phyloP scores from a whole-genome alignment of 768 basidiomycete genomes.

The Russula foetens region DNA sequence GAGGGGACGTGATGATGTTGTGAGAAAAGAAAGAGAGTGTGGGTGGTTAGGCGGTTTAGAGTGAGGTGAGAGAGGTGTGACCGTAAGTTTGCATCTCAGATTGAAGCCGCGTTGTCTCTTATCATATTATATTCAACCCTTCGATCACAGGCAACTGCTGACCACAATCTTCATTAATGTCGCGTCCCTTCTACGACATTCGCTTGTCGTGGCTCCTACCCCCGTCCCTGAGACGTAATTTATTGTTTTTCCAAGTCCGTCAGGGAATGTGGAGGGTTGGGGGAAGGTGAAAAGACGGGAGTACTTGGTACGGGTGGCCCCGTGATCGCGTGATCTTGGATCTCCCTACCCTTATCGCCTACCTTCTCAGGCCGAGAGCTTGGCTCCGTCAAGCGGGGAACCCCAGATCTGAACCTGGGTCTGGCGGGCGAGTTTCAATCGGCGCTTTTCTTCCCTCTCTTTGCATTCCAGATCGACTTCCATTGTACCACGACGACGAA shows the following conservation, averaged over 20 bases:
- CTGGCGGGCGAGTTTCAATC: neutral
- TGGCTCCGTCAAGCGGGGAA: conserved; percentile 5
- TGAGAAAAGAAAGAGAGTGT: conserved; percentile 6
- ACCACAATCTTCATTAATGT: neutral
- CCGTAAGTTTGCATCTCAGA: conserved; percentile 9
- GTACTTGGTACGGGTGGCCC: conserved; percentile 2
- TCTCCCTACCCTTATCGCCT: conserved; percentile 16
- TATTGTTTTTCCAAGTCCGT: conserved; percentile 4
- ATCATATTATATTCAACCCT: conserved; percentile 1
- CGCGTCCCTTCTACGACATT: conserved; percentile 1
- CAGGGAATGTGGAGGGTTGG: neutral
- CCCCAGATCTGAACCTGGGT: conserved; percentile 8
- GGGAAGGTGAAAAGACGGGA: neutral
- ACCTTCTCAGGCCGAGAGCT: neutral
- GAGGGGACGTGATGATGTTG: neutral
- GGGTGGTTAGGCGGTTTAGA: neutral
- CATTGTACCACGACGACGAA: neutral
- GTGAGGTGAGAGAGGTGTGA: neutral
- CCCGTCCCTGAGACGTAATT: conserved; percentile 14
- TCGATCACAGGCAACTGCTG: conserved; percentile 8
- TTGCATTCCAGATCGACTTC: neutral
- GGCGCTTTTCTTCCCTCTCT: conserved; percentile 1
- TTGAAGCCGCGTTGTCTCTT: conserved; percentile 12
- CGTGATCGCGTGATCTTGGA: conserved; percentile 15
- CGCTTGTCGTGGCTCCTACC: neutral